Base-by-base conservation (phyloP, 2,329 filamentous ascomycete species). In the Stagonosporopsis tanaceti region DNA sequence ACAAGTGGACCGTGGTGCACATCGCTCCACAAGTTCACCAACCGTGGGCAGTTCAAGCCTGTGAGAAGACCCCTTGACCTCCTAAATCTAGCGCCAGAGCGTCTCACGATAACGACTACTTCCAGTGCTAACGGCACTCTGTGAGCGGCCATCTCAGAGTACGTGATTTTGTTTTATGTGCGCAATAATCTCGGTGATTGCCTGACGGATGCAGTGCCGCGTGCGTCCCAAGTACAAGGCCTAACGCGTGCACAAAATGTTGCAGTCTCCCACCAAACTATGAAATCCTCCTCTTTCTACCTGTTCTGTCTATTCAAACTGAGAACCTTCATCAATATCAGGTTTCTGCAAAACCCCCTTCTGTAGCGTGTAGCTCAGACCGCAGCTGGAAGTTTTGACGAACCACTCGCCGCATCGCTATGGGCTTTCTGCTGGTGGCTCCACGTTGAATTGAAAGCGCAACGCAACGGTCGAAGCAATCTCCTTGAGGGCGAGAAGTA, bases 401-500 rank as follows among this genome's bases (percentile, higher is more conserved):
- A 8, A 34, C 14, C 14, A 9, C 28, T 30, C 28, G 9, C 8
- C 28, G 28, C 28, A 8, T 30, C 32, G n/a, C 32, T 34, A 34
- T 8, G 32, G 15, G 32, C 32, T 3, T 5, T 34, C 32, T 34
- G 32, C 14, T 15, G 14, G 14, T 15, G 14, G 32, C 9, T 4
- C 30, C 32, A n/a, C 2, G 15, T n/a, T 37, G 30, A 14, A 15
- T 12, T 17, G 20, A 24, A 35, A 32, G 28, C 17, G 46, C 34
- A 37, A 30, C 37, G 20, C 32, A 27, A 32, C 34, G 34, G 20
- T 44, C 44, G 32, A 57, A 30, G 25, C 24, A 32, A 48, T 22
- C 27, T 47, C 22, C 38, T 39, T 34, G 25, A 57, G 48, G 54
- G 54, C 54, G 48, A 52, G 28, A 32, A 57, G 48, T 44, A 42